phyloP scores from a whole-genome alignment of 2,329 filamentous ascomycete species.

The Apiospora sp. region DNA sequence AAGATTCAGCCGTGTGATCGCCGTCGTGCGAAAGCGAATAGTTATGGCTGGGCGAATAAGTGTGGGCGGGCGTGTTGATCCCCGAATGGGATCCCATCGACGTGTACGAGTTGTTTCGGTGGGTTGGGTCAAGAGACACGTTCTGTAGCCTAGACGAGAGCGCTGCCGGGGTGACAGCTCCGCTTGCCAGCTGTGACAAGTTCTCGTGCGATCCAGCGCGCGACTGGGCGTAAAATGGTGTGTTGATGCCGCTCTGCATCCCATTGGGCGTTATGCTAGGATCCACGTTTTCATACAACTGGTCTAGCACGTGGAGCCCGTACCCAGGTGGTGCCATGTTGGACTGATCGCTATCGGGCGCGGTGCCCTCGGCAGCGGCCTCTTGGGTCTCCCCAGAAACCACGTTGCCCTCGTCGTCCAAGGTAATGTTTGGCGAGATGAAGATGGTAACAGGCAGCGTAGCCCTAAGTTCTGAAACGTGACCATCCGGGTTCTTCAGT shows the following conservation, averaged over 20 bases:
- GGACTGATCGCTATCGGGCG: conserved; percentile 61
- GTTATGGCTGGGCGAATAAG: conserved; percentile 36
- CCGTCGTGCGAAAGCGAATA: conserved; percentile 36
- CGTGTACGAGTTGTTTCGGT: conserved; percentile 55
- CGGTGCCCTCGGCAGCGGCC: conserved; percentile 47
- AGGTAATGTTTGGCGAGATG: conserved; percentile 90
- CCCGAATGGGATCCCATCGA: conserved; percentile 54
- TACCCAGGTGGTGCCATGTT: conserved; percentile 90
- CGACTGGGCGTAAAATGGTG: conserved; percentile 77
- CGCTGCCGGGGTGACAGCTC: conserved; percentile 57
- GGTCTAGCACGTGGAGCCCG: conserved; percentile 87
- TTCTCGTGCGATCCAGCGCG: conserved; percentile 85
- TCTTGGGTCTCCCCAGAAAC: conserved; percentile 65
- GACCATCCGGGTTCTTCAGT: conserved; percentile 92
- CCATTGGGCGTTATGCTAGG: conserved; percentile 74
- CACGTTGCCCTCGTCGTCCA: conserved; percentile 87
- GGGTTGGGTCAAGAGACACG: conserved; percentile 62
- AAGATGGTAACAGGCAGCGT: conserved; percentile 92
- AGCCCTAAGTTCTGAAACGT: conserved; percentile 89
- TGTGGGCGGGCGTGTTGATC: conserved; percentile 49
- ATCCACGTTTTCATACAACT: conserved; percentile 89
- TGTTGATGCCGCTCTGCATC: conserved; percentile 76
- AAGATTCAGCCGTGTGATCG: conserved; percentile 47
- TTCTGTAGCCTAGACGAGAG: conserved; percentile 75
- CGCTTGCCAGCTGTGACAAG: conserved; percentile 64